phyloP scores from a whole-genome alignment of 139 green algal genomes.

The Chlorella sp. region DNA sequence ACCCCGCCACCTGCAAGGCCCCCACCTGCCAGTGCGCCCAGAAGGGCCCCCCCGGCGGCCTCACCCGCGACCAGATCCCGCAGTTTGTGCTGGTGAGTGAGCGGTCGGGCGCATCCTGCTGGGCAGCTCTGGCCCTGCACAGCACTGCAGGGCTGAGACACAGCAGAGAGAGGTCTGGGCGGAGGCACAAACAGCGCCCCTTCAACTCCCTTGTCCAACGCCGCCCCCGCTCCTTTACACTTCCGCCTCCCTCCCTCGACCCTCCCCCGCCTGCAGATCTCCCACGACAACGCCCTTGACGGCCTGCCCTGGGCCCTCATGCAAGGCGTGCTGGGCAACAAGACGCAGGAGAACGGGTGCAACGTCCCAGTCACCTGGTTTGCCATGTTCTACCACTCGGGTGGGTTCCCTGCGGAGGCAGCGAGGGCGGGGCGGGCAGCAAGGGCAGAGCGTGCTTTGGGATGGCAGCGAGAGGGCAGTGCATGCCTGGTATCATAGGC shows the following conservation, averaged over 20 bases:
- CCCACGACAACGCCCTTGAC: constrained; percentile 36
- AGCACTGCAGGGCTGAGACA: neutral
- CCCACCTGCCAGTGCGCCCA: constrained; percentile 20
- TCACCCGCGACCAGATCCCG: constrained; percentile 18
- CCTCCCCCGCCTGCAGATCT: neutral
- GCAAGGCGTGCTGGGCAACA: constrained; percentile 7
- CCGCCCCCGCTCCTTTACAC: neutral
- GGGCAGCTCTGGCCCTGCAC: neutral
- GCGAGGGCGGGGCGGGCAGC: neutral
- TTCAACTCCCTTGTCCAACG: neutral
- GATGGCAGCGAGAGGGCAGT: no score
- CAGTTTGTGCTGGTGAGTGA: constrained; percentile 34
- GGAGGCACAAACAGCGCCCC: neutral
- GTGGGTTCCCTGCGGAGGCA: neutral
- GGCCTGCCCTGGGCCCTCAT: constrained; percentile 12
- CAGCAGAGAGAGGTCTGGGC: neutral
- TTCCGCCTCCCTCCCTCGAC: no score
- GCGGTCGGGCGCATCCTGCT: neutral
- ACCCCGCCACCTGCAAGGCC: constrained; percentile 22
- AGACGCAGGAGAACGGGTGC: constrained; percentile 15
- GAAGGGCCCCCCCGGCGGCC: constrained; percentile 10
- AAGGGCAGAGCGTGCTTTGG: neutral
- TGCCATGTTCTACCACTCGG: constrained; percentile 31
- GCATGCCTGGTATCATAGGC: no score
- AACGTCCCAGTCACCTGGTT: constrained; percentile 35